Percentiles rank a stretch among this genome's conserved stretches.
These are phyloP conservation scores for Chlamydomonas asymmetrica DNA, from an alignment of 139 green algal genomes.

Conservation along the genomic window DNA sequence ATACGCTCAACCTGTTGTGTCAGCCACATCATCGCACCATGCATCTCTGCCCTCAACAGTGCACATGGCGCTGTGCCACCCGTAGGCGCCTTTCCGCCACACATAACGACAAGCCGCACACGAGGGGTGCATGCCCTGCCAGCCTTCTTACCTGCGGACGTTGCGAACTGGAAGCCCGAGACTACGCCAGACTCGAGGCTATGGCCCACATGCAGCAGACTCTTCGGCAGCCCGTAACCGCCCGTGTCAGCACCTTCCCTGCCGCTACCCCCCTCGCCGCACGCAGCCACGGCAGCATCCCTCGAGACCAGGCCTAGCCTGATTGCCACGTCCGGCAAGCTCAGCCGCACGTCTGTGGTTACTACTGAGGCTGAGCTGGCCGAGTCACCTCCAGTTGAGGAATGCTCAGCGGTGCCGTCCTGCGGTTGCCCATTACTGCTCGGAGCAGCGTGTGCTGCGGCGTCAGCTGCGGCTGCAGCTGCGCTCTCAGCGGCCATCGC, in stretches of 20 bases:
- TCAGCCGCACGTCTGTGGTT: constrained; percentile 2
- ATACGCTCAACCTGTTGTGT: too few relatives aligned
- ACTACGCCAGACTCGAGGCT: constrained; percentile 75
- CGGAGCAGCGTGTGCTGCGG: neutral
- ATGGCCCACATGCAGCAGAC: constrained; percentile 37
- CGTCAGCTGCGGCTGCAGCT: neutral
- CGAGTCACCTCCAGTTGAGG: too few relatives aligned
- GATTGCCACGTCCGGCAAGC: neutral
- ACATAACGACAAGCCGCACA: neutral
- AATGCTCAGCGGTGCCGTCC: neutral
- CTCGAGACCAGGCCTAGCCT: constrained; percentile 29
- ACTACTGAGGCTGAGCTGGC: neutral
- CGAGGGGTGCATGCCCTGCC: neutral
- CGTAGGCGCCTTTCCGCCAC: too few relatives aligned
- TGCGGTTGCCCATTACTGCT: neutral
- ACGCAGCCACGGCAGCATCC: neutral
- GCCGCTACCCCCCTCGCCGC: neutral
- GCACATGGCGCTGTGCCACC: too few relatives aligned
- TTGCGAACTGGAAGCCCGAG: constrained; percentile 90
- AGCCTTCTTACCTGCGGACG: constrained; percentile 34
- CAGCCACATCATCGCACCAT: too few relatives aligned
- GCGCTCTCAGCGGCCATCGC: neutral
- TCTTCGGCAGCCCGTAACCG: neutral
- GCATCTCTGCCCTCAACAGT: too few relatives aligned
- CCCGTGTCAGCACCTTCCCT: neutral